A percentile compares a stretch with the other conserved stretches of the same genome.
These are phyloP conservation scores for Ganoderma lingzhi DNA, from an alignment of 1,284 basidiomycete genomes.

Conservation along the genomic window DNA sequence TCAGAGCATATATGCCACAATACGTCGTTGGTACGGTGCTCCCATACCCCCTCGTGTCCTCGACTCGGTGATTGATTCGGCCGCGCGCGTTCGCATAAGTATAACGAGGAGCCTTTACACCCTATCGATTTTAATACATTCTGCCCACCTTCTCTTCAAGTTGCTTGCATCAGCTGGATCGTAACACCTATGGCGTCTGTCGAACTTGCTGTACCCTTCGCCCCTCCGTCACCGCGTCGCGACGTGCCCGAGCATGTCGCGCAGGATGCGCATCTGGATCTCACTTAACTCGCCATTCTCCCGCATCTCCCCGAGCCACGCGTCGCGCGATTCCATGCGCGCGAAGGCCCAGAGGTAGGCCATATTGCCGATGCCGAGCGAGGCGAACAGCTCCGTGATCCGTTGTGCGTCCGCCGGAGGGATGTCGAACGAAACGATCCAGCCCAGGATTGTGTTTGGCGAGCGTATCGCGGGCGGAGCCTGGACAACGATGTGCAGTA, in stretches of 20 bases:
- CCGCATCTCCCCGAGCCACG: background rate
- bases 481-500: background rate
- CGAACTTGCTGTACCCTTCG: background rate
- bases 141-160: background rate
- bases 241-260: background rate
- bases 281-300: background rate
- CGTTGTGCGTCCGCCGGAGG: background rate
- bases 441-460: background rate
- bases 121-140: background rate
- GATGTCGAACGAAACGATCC: background rate
- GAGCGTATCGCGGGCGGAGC: background rate
- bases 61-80: too few relatives aligned
- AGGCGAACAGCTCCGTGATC: background rate
- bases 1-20: background rate
- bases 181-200: background rate
- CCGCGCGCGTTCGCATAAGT: too few relatives aligned
- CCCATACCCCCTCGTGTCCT: background rate
- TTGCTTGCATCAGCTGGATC: background rate
- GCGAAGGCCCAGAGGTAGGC: background rate
- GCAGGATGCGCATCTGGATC: constrained; percentile 4
- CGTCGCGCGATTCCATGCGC: background rate
- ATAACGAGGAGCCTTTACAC: background rate
- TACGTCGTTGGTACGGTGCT: background rate
- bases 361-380: background rate
- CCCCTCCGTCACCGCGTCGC: background rate